Conservation (phyloP, 805 yeast species). For the Lipomyces kockii region DNA sequence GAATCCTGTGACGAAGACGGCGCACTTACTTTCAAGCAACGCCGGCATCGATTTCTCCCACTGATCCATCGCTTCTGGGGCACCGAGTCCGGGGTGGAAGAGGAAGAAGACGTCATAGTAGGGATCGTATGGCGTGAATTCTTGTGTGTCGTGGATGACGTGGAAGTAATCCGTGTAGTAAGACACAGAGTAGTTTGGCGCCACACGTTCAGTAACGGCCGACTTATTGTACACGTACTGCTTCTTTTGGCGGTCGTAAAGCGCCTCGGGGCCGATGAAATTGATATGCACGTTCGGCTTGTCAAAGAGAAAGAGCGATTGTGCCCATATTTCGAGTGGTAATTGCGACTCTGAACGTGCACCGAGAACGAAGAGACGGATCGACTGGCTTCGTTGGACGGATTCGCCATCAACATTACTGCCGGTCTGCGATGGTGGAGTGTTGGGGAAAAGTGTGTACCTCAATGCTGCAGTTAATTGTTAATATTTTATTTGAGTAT, state of each 20-base stretch:
- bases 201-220: conserved; percentile 69
- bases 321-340: conserved; percentile 96
- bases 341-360: conserved; percentile 92
- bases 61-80: conserved; percentile 74
- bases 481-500: neutral
- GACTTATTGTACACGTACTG: conserved; percentile 52
- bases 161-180: conserved; percentile 92
- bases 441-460: conserved; percentile 81
- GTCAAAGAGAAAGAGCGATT: conserved; percentile 83
- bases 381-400: conserved; percentile 78
- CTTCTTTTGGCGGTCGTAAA: conserved; percentile 71
- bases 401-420: conserved; percentile 45
- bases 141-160: conserved; percentile 86
- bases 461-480: conserved; percentile 62
- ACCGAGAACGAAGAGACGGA: conserved; percentile 87
- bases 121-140: conserved; percentile 97
- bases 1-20: conserved; percentile 87
- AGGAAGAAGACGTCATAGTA: conserved; percentile 89
- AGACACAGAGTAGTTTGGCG: conserved; percentile 62
- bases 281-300: conserved; percentile 81
- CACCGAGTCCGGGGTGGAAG: conserved; percentile 93
- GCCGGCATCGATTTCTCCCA: conserved; percentile 90
- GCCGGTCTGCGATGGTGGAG: conserved; percentile 19
- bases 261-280: conserved; percentile 92
- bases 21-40: conserved; percentile 89